A percentile compares a stretch with the other conserved stretches of the same genome.
Conservation (phyloP, 1,284 basidiomycete species). For the Golubevia pallescens region DNA sequence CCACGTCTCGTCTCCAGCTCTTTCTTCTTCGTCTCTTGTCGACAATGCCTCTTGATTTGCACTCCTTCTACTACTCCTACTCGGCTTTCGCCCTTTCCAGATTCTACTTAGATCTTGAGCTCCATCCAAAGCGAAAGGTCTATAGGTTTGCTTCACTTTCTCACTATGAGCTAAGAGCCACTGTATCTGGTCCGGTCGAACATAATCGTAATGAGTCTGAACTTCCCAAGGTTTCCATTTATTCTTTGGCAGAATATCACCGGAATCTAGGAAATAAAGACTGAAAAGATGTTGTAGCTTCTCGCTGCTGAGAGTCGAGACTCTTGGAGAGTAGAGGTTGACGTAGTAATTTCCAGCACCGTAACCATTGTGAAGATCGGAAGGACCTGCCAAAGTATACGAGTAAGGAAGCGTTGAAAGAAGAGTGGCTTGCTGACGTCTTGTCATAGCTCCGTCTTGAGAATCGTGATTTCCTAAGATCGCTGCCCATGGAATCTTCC, state of each 20-base stretch:
- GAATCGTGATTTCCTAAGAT: conserved; percentile 58
- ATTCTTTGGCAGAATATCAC: not conserved
- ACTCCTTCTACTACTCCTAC: not conserved
- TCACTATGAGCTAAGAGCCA: conserved; percentile 34
- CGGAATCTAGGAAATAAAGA: conserved; percentile 49
- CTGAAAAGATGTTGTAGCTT: conserved; percentile 22
- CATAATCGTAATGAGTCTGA: conserved; percentile 30
- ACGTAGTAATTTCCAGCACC: conserved; percentile 49
- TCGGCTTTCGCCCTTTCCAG: conserved; percentile 4
- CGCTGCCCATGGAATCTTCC: conserved; percentile 44
- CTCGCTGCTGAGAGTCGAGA: not conserved
- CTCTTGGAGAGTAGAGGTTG: conserved; percentile 24
- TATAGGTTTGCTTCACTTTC: conserved; percentile 10
- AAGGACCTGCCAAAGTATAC: conserved; percentile 29
- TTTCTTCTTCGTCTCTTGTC: not conserved
- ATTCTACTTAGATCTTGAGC: conserved; percentile 21
- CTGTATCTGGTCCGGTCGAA: conserved; percentile 44
- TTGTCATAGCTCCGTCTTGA: conserved; percentile 27
- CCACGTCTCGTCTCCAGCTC: conserved; percentile 12
- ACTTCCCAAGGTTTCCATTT: conserved; percentile 12
- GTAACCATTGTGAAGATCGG: conserved; percentile 18
- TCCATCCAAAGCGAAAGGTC: conserved; percentile 40
- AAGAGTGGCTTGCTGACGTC: conserved; percentile 32
- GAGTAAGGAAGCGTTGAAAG: conserved; percentile 37
- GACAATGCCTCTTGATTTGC: not conserved